Evolutionary conservation across 192 early-diverging fungal species (phyloP).

Genomic region (Backusella morwellensis): DNA sequence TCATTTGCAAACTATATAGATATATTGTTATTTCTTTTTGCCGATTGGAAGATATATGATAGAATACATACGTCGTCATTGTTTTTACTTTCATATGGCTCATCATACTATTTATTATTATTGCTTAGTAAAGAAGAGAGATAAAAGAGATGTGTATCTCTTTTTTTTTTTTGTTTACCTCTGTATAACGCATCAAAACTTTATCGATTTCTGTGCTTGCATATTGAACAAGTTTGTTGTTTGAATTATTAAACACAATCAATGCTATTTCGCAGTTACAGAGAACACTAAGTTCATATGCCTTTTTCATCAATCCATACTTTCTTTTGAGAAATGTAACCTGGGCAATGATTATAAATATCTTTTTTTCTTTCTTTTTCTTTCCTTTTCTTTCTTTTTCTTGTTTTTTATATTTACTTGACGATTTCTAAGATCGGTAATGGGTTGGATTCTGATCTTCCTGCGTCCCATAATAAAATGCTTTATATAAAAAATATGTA

Average conservation of each 20-base stretch:
- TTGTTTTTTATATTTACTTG: background rate
- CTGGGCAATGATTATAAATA: conserved; percentile 32
- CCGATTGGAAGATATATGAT: background rate
- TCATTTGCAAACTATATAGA: conserved; percentile 21
- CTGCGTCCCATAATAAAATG: background rate
- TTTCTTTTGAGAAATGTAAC: conserved; percentile 94
- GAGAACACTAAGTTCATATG: conserved; percentile 89
- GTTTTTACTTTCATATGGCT: conserved; percentile 26
- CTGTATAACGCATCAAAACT: conserved; percentile 87
- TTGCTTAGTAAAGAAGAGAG: background rate
- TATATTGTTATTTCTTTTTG: background rate
- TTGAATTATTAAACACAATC: conserved; percentile 84
- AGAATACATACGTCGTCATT: conserved; percentile 23
- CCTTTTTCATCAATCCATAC: conserved; percentile 93
- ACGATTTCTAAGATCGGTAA: conserved; percentile 4
- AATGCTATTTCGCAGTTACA: conserved; percentile 94
- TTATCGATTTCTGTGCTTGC: conserved; percentile 90
- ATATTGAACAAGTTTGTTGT: conserved; percentile 92
- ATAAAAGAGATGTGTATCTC: background rate
- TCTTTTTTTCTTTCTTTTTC: background rate
- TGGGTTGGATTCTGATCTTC: conserved; percentile 3
- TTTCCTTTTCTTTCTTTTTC: background rate
- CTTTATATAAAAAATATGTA: background rate
- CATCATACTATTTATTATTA: conserved; percentile 17
- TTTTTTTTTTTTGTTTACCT: conserved; percentile 27